phyloP scores from a whole-genome alignment of 208 protist genomes.

The Leishmania braziliensis region DNA sequence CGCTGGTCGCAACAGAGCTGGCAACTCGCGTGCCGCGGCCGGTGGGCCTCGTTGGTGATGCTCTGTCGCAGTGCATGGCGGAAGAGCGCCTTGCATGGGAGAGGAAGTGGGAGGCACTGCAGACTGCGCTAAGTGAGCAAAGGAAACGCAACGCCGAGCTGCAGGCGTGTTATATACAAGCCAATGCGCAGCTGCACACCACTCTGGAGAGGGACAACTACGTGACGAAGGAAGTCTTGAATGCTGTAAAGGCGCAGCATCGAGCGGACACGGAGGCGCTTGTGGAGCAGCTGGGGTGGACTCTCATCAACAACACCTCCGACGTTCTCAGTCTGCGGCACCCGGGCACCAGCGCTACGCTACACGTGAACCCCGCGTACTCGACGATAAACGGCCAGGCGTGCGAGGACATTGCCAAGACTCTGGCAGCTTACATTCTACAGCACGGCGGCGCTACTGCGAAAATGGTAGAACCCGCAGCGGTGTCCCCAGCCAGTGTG shows the following conservation, averaged over 20 bases:
- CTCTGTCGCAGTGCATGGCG: slow-evolving; percentile 4
- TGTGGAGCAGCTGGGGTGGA: slow-evolving; percentile 27
- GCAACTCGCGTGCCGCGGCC: not conserved
- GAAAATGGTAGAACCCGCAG: not conserved
- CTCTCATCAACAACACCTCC: slow-evolving; percentile 21
- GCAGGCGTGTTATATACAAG: slow-evolving; percentile 23
- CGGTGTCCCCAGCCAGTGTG: too few species aligned
- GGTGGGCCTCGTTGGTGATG: slow-evolving; percentile 12
- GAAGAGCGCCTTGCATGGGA: slow-evolving; percentile 17
- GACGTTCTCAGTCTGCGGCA: slow-evolving; percentile 34
- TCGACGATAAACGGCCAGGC: slow-evolving; percentile 25
- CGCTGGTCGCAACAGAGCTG: not conserved
- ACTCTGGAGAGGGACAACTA: slow-evolving; percentile 22
- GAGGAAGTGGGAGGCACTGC: slow-evolving; percentile 3
- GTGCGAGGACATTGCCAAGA: slow-evolving; percentile 21
- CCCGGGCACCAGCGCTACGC: slow-evolving; percentile 17
- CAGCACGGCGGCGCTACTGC: not conserved
- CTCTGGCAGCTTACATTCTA: slow-evolving; percentile 31
- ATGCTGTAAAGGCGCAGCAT: slow-evolving; percentile 22
- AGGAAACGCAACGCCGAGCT: slow-evolving; percentile 7
- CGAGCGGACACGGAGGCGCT: slow-evolving; percentile 10
- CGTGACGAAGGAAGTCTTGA: slow-evolving; percentile 16
- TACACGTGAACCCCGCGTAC: slow-evolving; percentile 31
- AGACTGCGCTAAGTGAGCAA: slow-evolving; percentile 5
- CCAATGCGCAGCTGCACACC: slow-evolving; percentile 20